A percentile compares a stretch with the other conserved stretches of the same genome.
phyloP scores from a whole-genome alignment of 2,329 filamentous ascomycete genomes.

The Talaromyces verruculosus region DNA sequence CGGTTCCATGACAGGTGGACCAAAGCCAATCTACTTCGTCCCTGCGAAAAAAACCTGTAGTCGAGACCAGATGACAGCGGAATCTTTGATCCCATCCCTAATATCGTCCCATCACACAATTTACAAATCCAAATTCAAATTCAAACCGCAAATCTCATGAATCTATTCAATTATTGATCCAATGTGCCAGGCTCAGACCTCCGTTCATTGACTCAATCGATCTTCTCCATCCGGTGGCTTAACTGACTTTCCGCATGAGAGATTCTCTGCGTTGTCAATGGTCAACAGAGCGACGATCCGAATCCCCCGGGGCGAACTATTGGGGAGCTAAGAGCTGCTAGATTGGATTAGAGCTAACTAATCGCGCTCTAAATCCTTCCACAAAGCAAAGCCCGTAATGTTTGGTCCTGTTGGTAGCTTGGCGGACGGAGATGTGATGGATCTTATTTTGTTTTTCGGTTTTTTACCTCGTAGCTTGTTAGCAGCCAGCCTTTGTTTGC shows the following conservation, averaged over 20 bases:
- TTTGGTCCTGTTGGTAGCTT: neutral
- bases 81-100: neutral
- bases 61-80: neutral
- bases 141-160: neutral
- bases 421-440: neutral
- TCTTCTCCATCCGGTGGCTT: neutral
- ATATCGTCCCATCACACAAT: neutral
- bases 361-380: neutral
- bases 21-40: neutral
- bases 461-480: neutral
- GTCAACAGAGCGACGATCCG: neutral
- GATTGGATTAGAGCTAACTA: neutral
- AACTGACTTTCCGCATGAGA: too few species aligned
- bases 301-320: neutral
- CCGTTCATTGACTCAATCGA: neutral
- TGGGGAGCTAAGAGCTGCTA: neutral
- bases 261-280: too few species aligned
- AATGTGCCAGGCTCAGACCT: neutral
- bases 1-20: neutral
- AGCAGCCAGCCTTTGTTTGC: neutral
- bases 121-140: neutral
- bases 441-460: slow-evolving; percentile 6
- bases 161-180: neutral
- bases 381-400: neutral
- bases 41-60: neutral